Base-by-base conservation (phyloP, 2,329 filamentous ascomycete genomes). In the Penicillium brevicompactum region DNA sequence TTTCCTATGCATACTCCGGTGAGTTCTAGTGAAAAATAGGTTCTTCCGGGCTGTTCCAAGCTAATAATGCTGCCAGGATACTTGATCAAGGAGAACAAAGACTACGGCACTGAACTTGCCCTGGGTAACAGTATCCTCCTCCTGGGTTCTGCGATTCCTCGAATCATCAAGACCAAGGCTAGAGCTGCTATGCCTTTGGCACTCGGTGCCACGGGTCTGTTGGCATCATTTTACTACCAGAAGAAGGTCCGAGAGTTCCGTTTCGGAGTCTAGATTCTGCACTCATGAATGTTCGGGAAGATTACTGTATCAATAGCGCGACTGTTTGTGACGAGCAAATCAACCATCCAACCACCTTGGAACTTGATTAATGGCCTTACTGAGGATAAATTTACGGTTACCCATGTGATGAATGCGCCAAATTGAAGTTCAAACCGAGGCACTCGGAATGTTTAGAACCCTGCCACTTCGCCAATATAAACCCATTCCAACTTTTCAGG, bases 101-200 rank as follows among this genome's bases (percentile, higher is more conserved):
- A 62, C 51, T 62, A 62, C 46, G 60, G 60, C 46, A 59, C 60
- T 9, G 60, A 62, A 24, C 54, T 62, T 21, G 60, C 60, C 44
- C n/a, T 62, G 16, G 60, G 56, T 41, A 62, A 61, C 47, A 62
- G 60, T 32, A 10, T 61, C 5, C 32, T 61, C 38, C 27, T 62
- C 16, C 52, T 62, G 1, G 59, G 57, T 2, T 59, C 60, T 13
- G 60, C 51, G 4, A 45, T 57, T 11, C 47, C 57, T 4, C 7
- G 60, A 7, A 52, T 52, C 8, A 46, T 61, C 21, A 62, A 62
- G 42, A 62, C 60, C 0, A 27, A 45, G 14, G 59, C 51, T 2
- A 57, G 45, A 10, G 56, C 60, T 3, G 56, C 56, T 5, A 53
- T 62, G 11, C 60, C 60, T 7, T 13, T 62, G 9, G 60, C 51